Conservation (phyloP, 2,329 filamentous ascomycete genomes). For the Ilyonectria robusta region DNA sequence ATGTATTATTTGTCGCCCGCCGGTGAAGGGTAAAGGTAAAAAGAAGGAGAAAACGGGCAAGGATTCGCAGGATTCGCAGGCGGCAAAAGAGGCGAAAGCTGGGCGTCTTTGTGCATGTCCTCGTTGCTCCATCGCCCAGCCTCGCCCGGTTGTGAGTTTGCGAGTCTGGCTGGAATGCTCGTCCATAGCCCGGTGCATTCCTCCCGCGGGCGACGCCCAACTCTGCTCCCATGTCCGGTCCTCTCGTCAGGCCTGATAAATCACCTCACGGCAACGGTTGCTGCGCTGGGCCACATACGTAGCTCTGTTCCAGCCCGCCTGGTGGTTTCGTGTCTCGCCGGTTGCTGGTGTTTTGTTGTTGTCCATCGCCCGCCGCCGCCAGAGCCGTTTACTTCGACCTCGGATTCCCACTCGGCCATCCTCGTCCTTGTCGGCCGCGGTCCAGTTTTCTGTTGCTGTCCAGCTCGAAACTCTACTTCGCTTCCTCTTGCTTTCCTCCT, state of each 20-base stretch:
- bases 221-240: conserved; percentile 28
- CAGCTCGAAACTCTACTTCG: conserved; percentile 45
- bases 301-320: conserved; percentile 29
- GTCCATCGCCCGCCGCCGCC: conserved; percentile 33
- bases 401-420: conserved; percentile 28
- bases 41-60: background rate
- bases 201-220: conserved; percentile 36
- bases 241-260: background rate
- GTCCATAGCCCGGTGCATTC: conserved; percentile 48
- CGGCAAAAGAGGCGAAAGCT: background rate
- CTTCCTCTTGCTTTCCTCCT: conserved; percentile 33
- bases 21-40: background rate
- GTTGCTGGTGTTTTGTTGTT: conserved; percentile 39
- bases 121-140: conserved; percentile 13
- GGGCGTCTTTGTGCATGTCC: conserved; percentile 10
- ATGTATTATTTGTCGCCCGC: background rate
- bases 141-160: conserved; percentile 7
- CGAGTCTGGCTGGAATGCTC: conserved; percentile 47
- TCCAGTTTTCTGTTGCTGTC: conserved; percentile 38
- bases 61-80: too few species aligned
- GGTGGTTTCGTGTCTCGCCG: conserved; percentile 39
- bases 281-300: conserved; percentile 45
- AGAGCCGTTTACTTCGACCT: conserved; percentile 41
- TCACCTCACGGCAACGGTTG: conserved; percentile 42
- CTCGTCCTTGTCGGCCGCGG: conserved; percentile 41